Evolutionary conservation across 2,329 filamentous ascomycete species (phyloP), one percentile per base, ranked within the genome.

Genomic region (Aspergillus alliaceus): DNA sequence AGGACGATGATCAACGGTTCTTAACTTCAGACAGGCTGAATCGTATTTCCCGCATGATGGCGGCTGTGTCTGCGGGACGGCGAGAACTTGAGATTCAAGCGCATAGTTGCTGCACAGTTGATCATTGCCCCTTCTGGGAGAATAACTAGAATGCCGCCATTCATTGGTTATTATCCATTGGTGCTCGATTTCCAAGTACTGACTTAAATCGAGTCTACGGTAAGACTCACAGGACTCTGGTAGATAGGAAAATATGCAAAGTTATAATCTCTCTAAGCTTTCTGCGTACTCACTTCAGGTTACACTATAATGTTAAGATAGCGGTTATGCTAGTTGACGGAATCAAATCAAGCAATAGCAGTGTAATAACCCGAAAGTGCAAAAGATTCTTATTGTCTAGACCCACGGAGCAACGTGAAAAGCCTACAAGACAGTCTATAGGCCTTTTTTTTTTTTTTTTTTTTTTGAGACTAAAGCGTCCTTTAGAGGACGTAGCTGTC

Each of bases 401-500:
- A 44, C 40, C 24, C 22, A 44, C 11, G n/a, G 27, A 44, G 40
- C 20, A 44, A 9, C 14, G 15, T 27, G 14, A 15, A 44, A 44
- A 27, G 8, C 24, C 8, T 8, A 12, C 40, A n/a, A 44, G 15
- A 44, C 22, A 18, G 20, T n/a, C 11, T 2, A 25, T 44, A 44
- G 24, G 15, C 12, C 40, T 2, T 11, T 44, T 27, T n/a, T n/a
- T n/a, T n/a, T n/a, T n/a, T n/a, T n/a, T n/a, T n/a, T n/a, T n/a
- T n/a, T n/a, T n/a, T 44, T 2, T 6, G 4, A 7, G 15, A 44
- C 24, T 7, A 22, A 15, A 32, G n/a, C 18, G 22, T 32, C 34
- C 52, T 58, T 62, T 68, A 71, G 32, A 72, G 57, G 32, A 65
- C 57, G 51, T 64, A 61, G 57, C 69, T 71, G 49, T 22, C 8